Conservation (phyloP, 2,329 filamentous ascomycete genomes). For the Anisogramma anomala region DNA sequence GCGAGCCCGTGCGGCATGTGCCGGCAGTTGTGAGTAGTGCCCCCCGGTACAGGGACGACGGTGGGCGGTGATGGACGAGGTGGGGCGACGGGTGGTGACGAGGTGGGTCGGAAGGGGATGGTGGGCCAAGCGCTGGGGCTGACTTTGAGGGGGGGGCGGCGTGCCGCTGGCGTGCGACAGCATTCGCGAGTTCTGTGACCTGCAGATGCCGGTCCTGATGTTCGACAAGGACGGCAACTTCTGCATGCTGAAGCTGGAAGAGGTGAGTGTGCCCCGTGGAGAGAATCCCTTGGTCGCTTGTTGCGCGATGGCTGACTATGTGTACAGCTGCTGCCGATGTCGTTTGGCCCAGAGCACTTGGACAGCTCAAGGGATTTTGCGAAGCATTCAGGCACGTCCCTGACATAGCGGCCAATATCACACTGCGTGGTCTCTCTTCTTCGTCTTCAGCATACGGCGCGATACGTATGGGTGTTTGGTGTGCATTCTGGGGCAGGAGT, state of each 20-base stretch:
- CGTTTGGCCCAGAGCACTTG: conserved; percentile 17
- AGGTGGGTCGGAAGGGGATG: too few relatives aligned
- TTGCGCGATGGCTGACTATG: conserved; percentile 6
- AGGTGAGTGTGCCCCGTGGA: conserved; percentile 34
- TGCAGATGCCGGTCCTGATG: conserved; percentile 76
- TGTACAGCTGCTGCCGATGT: conserved; percentile 46
- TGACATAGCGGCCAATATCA: neutral
- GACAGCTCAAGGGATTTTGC: conserved; percentile 6
- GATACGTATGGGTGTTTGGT: too few relatives aligned
- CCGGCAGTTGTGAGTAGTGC: conserved; percentile 61
- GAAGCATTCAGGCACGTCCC: neutral
- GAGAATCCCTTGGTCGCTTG: neutral
- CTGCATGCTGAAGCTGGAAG: conserved; percentile 56
- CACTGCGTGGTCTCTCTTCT: neutral
- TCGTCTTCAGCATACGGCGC: neutral
- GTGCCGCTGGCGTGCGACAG: conserved; percentile 26
- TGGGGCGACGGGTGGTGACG: neutral
- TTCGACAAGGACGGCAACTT: conserved; percentile 72
- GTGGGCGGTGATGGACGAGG: neutral
- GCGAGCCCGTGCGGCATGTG: conserved; percentile 90
- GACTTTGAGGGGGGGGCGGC: neutral
- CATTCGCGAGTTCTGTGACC: conserved; percentile 63
- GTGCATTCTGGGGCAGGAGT: too few relatives aligned
- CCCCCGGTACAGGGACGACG: too few relatives aligned
- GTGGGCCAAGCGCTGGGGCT: neutral